phyloP scores from a whole-genome alignment of 164 flowering plant genomes.

The Cinnamomum chago region DNA sequence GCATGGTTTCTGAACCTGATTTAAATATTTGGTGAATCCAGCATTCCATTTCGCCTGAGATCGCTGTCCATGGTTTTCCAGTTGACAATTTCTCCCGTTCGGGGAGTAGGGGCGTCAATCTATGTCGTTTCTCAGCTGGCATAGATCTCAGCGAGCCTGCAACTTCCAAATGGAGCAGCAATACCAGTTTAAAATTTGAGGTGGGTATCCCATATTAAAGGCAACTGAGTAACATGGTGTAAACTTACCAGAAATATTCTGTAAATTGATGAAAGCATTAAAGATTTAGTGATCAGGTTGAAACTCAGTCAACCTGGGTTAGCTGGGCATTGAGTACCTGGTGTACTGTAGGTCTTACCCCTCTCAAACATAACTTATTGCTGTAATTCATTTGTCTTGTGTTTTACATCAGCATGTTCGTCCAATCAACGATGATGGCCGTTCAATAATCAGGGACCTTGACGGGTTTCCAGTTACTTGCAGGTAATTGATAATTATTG shows the following conservation, averaged over 20 bases:
- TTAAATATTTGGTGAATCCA: slow-evolving; percentile 24
- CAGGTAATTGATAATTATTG: slow-evolving; percentile 49
- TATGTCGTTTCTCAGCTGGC: slow-evolving; percentile 68
- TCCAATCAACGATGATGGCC: slow-evolving; percentile 71
- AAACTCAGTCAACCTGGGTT: background rate
- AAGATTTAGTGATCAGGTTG: background rate
- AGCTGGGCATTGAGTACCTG: background rate
- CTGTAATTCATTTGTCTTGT: background rate
- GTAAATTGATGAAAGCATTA: background rate
- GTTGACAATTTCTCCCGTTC: slow-evolving; percentile 74
- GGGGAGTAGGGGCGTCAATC: slow-evolving; percentile 80
- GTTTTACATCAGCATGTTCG: slow-evolving; percentile 56
- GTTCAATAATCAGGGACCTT: slow-evolving; percentile 61
- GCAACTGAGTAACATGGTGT: background rate
- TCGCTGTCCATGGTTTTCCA: slow-evolving; percentile 82
- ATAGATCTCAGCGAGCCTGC: slow-evolving; percentile 82
- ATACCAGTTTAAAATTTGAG: slow-evolving; percentile 83
- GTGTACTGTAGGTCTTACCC: background rate
- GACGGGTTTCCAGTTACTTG: slow-evolving; percentile 90
- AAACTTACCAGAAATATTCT: no score
- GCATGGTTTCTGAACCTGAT: slow-evolving; percentile 1
- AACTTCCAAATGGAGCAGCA: slow-evolving; percentile 78
- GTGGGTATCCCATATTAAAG: slow-evolving; percentile 25
- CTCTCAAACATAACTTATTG: background rate
- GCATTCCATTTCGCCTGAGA: slow-evolving; percentile 84